Evolutionary conservation across 371 early-diverging fungal genomes (phyloP), one percentile per base, ranked within the genome.

Genomic region (Circinella umbellata): DNA sequence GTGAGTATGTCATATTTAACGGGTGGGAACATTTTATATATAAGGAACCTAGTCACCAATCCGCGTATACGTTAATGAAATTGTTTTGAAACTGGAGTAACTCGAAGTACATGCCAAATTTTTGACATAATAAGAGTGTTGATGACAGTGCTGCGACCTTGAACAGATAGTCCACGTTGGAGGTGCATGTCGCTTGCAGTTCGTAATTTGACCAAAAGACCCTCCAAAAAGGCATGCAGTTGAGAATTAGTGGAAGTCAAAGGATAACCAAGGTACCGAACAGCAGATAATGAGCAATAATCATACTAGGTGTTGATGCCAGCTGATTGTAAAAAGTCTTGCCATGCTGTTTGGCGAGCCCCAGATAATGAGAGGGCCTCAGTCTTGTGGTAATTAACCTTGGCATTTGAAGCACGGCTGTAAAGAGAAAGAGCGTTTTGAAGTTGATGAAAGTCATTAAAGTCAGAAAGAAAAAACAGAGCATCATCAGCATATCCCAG

Each of bases 101-200:
- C 51, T 8, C 77, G 67, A 0, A 76, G 46, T 7, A 74, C 59
- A 63, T 80, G 75, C 76, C 80, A 80, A 3, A 73, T 46, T 7
- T 63, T 64, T 15, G 71, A 69, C 18, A 80, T 68, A 8, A 74
- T 48, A 0, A 80, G 38, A 8, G 73, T 63, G 53, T 74, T 80
- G 1, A 73, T n/a, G 0, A 76, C 63, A 11, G 67, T 72, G 9
- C 67, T 63, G 1, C 68, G 10, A 11, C 76, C 77, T 1, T 64
- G 62, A 3, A 80, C 64, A 37, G 76, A 76, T 0, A 80, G 57
- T 1, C 51, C n/a, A 0, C 75, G 61, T 3, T 47, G 47, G 1
- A 3, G 15, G 3, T 47, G 47, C 0, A 47, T 47, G 3, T 47
- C 47, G 15, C 47, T 1, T 1, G 47, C 47, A 15, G 47, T 1